Conservation (phyloP, 176 grass and related monocot genomes). For the Triticum monococcum region DNA sequence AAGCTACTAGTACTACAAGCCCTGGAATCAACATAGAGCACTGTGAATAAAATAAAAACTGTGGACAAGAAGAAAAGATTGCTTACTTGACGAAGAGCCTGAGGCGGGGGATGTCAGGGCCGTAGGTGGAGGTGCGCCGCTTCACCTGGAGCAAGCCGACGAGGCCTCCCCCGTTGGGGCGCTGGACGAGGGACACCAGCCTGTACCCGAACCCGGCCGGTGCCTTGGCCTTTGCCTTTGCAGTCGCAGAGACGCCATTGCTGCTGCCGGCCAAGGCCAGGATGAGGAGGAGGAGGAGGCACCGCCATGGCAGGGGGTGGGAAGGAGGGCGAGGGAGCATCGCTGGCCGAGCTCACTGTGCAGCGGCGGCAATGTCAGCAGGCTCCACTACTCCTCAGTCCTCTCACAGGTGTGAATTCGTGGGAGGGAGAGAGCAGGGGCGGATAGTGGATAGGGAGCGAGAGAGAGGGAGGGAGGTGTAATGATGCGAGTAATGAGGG, state of each 20-base stretch:
- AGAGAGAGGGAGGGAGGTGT: not conserved
- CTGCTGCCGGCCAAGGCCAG: conserved; percentile 2
- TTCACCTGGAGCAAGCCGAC: conserved; percentile 70
- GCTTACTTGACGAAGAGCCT: conserved; percentile 93
- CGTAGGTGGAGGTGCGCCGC: conserved; percentile 60
- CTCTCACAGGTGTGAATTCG: not conserved
- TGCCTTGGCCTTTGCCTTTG: not conserved
- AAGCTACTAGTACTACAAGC: not conserved
- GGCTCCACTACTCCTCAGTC: too few species aligned
- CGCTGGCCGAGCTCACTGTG: not conserved
- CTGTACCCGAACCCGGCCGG: conserved; percentile 63
- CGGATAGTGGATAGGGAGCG: not conserved
- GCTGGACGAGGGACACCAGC: conserved; percentile 64
- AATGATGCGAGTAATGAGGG: conserved; percentile 43
- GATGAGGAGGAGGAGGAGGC: conserved; percentile 42
- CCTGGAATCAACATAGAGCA: not conserved
- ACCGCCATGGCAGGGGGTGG: conserved; percentile 24
- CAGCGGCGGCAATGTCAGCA: too few species aligned
- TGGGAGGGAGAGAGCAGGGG: not conserved
- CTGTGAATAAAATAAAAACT: not conserved
- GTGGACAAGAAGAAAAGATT: too few species aligned
- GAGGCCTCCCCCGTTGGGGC: conserved; percentile 51
- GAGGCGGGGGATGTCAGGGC: conserved; percentile 87
- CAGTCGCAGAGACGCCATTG: not conserved
- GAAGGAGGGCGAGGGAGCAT: conserved; percentile 15